A percentile compares a stretch with the other conserved stretches of the same genome.
These are phyloP conservation scores for Diplodia intermedia DNA, from an alignment of 2,329 filamentous ascomycete species.

Conservation along the genomic window DNA sequence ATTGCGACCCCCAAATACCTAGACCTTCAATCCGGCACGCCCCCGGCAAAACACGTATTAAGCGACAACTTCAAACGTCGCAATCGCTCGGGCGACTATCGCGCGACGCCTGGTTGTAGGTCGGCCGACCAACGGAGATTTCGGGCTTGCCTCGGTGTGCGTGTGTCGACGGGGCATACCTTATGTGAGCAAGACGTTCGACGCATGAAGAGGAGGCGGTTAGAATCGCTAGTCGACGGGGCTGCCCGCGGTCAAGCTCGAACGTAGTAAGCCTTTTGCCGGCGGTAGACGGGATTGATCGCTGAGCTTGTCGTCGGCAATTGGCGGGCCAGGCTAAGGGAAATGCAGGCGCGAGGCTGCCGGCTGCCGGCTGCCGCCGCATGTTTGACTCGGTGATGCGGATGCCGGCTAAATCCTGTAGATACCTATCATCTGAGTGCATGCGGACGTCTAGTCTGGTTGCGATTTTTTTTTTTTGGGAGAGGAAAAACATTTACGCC, in stretches of 20 bases:
- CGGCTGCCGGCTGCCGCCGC: not conserved
- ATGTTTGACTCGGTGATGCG: not conserved
- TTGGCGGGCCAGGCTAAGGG: not conserved
- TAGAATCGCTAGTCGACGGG: not conserved
- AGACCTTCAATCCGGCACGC: not conserved
- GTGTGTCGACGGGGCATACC: not conserved
- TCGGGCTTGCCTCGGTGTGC: not conserved
- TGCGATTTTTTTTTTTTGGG: not conserved
- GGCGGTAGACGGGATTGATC: not conserved
- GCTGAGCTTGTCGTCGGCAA: not conserved
- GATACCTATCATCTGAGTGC: not conserved
- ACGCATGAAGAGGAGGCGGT: not conserved
- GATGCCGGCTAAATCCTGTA: not conserved
- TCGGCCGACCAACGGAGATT: constrained; percentile 2
- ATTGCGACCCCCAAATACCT: not conserved
- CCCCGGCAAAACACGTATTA: not conserved
- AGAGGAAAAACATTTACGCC: no score
- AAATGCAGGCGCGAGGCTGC: not conserved
- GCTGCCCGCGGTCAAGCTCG: not conserved
- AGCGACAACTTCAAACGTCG: constrained; percentile 18
- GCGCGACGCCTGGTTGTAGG: not conserved
- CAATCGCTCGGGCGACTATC: constrained; percentile 5
- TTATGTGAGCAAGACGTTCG: not conserved
- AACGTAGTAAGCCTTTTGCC: not conserved
- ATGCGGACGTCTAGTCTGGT: not conserved